Percentiles rank a stretch among this genome's conserved stretches.
These are phyloP conservation scores for Borovskyia barvae DNA, from an alignment of 208 protist species.

Conservation along the genomic window DNA sequence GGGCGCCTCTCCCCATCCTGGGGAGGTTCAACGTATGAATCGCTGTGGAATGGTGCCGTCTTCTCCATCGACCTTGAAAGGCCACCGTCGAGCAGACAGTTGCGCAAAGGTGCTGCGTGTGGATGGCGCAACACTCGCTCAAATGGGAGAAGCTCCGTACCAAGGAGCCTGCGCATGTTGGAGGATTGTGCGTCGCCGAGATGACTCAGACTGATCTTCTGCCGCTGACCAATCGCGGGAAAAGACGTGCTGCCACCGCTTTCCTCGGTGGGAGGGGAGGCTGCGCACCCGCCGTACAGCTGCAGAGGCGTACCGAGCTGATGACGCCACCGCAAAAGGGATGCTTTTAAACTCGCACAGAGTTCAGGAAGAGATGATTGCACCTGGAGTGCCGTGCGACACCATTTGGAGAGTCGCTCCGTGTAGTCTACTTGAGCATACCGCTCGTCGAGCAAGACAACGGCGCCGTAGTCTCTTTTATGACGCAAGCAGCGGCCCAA, in stretches of 20 bases:
- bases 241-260: no score
- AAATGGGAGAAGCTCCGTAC: constrained; percentile 26
- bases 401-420: constrained; percentile 57
- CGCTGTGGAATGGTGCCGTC: no score
- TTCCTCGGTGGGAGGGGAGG: no score
- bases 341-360: constrained; percentile 1
- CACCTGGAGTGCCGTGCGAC: constrained; percentile 32
- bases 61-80: no score
- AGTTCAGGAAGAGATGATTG: constrained; percentile 20
- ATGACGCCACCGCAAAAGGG: constrained; percentile 13
- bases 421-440: constrained; percentile 45
- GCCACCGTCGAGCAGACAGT: no score
- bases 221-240: no score
- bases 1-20: background rate
- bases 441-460: constrained; percentile 92
- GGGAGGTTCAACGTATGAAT: no score
- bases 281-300: no score
- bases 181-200: no score
- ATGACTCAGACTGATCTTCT: no score
- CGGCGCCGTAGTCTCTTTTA: constrained; percentile 90
- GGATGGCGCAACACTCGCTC: constrained; percentile 14
- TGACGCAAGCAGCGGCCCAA: constrained; percentile 96
- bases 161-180: constrained; percentile 1
- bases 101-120: no score
- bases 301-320: background rate